Evolutionary conservation across 257 asterid species (phyloP).

Genomic region (Solanum rostratum): DNA sequence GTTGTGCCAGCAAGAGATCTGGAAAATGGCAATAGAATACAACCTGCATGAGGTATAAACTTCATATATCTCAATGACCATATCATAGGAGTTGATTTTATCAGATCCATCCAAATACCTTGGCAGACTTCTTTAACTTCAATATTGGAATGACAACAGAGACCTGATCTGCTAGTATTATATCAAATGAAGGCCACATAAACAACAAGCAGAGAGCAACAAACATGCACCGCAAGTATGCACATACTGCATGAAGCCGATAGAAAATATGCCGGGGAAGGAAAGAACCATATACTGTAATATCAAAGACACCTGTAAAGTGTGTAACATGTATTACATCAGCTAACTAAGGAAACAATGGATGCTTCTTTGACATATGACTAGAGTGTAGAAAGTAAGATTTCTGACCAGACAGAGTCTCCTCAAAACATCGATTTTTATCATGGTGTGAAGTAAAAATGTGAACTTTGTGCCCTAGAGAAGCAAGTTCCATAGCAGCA

Average conservation of each 20-base stretch:
- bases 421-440: conserved; percentile 80
- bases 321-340: neutral
- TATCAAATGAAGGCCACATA: conserved; percentile 61
- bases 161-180: conserved; percentile 77
- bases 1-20: conserved; percentile 81
- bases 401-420: conserved; percentile 62
- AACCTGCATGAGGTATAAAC: conserved; percentile 34
- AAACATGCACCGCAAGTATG: conserved; percentile 77
- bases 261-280: conserved; percentile 79
- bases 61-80: neutral
- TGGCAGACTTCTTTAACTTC: conserved; percentile 64
- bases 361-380: neutral
- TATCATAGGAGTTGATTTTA: neutral
- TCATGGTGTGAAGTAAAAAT: conserved; percentile 95
- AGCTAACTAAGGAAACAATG: neutral
- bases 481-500: conserved; percentile 83
- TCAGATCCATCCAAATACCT: conserved; percentile 31
- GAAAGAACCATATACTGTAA: conserved; percentile 72
- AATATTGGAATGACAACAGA: conserved; percentile 71
- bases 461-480: conserved; percentile 68
- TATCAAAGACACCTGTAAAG: conserved; percentile 60
- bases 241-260: conserved; percentile 80
- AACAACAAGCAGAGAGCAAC: conserved; percentile 69
- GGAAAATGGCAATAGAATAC: conserved; percentile 98
- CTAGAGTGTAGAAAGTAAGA: neutral